phyloP scores from a whole-genome alignment of 2,329 filamentous ascomycete genomes.

The Claviceps arundinis region DNA sequence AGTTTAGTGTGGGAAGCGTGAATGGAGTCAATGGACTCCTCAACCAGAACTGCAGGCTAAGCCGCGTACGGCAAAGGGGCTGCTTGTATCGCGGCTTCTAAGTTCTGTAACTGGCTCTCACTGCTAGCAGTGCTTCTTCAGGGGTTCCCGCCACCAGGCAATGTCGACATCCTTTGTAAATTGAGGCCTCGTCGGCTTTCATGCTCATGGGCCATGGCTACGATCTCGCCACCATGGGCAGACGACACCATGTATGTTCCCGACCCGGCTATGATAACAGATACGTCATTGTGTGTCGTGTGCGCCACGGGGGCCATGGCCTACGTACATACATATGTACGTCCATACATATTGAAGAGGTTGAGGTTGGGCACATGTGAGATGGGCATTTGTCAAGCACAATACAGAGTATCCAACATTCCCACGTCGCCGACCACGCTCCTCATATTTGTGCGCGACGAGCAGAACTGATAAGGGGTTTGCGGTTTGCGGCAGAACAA shows the following conservation, averaged over 20 bases:
- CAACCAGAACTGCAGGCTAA: slow-evolving; percentile 13
- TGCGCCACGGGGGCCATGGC: too few relatives aligned
- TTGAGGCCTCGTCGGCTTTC: neutral
- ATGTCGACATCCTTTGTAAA: neutral
- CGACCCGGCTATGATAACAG: neutral
- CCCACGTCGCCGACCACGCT: too few relatives aligned
- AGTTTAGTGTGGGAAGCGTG: neutral
- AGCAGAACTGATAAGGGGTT: too few relatives aligned
- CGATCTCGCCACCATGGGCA: neutral
- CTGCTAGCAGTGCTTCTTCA: neutral
- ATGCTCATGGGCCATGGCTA: neutral
- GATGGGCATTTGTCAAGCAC: too few relatives aligned
- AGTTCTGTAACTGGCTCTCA: neutral
- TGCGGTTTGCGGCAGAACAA: too few relatives aligned
- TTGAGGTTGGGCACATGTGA: too few relatives aligned
- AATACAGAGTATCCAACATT: too few relatives aligned
- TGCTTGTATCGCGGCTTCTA: neutral
- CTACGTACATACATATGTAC: too few relatives aligned
- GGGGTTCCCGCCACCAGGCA: neutral
- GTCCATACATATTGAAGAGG: too few relatives aligned
- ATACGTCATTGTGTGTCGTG: neutral
- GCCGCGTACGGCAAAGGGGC: slow-evolving; percentile 6
- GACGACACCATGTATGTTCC: neutral
- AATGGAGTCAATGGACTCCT: slow-evolving; percentile 2
- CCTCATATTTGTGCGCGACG: too few relatives aligned